Base-by-base conservation (phyloP, 2,329 filamentous ascomycete species). In the Ophiostoma pallidulum region DNA sequence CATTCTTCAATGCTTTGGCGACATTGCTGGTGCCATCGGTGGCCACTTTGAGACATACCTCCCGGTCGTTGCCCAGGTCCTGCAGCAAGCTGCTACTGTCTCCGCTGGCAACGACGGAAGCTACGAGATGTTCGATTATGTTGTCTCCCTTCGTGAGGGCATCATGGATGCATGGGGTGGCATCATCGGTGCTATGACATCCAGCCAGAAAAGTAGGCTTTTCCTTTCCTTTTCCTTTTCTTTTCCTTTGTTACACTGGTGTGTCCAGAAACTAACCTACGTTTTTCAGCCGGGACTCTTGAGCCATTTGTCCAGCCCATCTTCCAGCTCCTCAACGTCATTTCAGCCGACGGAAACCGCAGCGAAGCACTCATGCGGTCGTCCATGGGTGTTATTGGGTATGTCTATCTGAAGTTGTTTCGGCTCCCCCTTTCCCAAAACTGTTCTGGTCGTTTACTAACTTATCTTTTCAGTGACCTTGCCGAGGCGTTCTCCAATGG, bases 121-220 rank as follows among this genome's bases (percentile, higher is more conserved):
- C 43, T 92, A 90, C 58, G 92, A 98, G 68, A 94, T 97, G 85
- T 83, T 90, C 49, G 91, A 97, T 67, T 98, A 98, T 63, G 84
- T 98, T 57, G 80, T 94, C 54, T 95, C 90, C 18, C 77, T 98
- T 41, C 84, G 92, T 46, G 94, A 98, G 64, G 92, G 91, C 57
- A 97, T 98, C 57, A 95, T 97, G 84, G 92, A 98, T 73, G 92
- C 92, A 29, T 98, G 94, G 90, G 89, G 90, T 59, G 92, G 92
- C 56, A 92, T 95, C 56, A 89, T 98, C 62, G 82, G 91, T 64
- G 89, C 92, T 45, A 89, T 97, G 84, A 94, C 92, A 73, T 69
- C 75, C 44, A 86, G 83, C 60, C 72, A 72, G 60, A 91, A 91
- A 73, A 81, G 83, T 85, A 66, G 65, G 80, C 69, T 37, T 4